Percentiles rank a stretch among this genome's conserved stretches.
Conservation (phyloP, 2,329 filamentous ascomycete genomes). For the Xylaria sp. region DNA sequence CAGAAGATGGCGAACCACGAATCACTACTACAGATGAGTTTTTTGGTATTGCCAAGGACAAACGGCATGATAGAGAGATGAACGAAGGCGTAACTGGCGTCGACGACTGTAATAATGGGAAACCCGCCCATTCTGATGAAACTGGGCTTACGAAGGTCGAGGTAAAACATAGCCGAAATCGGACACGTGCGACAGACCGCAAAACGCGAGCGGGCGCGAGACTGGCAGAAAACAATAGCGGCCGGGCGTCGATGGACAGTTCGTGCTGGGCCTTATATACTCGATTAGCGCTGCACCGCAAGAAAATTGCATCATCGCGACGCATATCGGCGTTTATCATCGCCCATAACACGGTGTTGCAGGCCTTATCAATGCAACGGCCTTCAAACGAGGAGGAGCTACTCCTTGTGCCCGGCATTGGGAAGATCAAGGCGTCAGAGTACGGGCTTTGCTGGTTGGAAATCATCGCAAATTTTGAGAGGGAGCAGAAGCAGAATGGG, state of each 20-base stretch:
- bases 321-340: constrained; percentile 12
- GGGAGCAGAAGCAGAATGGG: constrained; percentile 9
- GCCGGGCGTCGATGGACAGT: constrained; percentile 3
- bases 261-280: constrained; percentile 17
- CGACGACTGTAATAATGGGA: not conserved
- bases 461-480: constrained; percentile 30
- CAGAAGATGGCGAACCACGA: constrained; percentile 21
- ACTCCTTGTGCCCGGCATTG: constrained; percentile 22
- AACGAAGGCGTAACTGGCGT: not conserved
- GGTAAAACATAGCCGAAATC: not conserved
- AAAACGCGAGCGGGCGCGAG: constrained; percentile 4
- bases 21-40: constrained; percentile 16
- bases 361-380: constrained; percentile 16
- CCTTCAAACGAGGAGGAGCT: constrained; percentile 29
- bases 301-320: constrained; percentile 5
- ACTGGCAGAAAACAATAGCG: not conserved
- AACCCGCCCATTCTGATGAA: no score
- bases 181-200: not conserved
- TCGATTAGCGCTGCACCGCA: constrained; percentile 21
- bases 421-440: constrained; percentile 20
- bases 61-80: not conserved
- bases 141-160: no score
- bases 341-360: constrained; percentile 21
- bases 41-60: not conserved
- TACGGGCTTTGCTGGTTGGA: constrained; percentile 31